Base-by-base conservation (phyloP, 345 rosid genomes). In the Pelargonium nanum region DNA sequence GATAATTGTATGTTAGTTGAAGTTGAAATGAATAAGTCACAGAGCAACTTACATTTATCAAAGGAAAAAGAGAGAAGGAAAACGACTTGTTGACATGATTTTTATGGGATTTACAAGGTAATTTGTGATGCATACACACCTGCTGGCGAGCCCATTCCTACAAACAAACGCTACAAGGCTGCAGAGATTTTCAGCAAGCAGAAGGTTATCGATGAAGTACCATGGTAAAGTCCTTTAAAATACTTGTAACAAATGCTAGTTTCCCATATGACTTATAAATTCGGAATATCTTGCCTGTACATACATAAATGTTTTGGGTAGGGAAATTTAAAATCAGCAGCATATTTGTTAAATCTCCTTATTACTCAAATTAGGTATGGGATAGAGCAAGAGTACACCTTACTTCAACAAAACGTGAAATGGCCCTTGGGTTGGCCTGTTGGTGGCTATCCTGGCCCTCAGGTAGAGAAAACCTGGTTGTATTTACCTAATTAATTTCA, bases 351-450 rank as follows among this genome's bases (percentile, higher is more conserved):
- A 40, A 12, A 2, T 40, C 15, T 6, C 15, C 48, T 40, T 40
- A 10, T 12, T 40, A 24, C 60, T 64, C 24, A 19, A 40, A 23
- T 8, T 51, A 88, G 98, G 99, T 93, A 56, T 65, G 99, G 99
- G 40, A 93, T 89, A 58, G 97, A 93, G 82, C 99, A 93, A 78
- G 99, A 93, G 78, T 93, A 93, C 88, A 89, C 97, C 68, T 80
- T 93, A 62, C 78, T 93, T 64, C 97, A 89, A 74, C 66, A 75
- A 70, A 77, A 93, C 64, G 94, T 89, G 26, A 81, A 77, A 56
- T 93, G 99, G 99, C 99, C 99, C 62, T 78, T 93, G 81, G 99
- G 99, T 65, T 93, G 99, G 99, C 99, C 99, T 12, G 91, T 89
- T 58, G 99, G 99, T 77, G 99, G 77, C 22, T 93, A 75, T 65